A percentile compares a stretch with the other conserved stretches of the same genome.
Conservation (phyloP, 208 protist species). For the Crithidia bombi region DNA sequence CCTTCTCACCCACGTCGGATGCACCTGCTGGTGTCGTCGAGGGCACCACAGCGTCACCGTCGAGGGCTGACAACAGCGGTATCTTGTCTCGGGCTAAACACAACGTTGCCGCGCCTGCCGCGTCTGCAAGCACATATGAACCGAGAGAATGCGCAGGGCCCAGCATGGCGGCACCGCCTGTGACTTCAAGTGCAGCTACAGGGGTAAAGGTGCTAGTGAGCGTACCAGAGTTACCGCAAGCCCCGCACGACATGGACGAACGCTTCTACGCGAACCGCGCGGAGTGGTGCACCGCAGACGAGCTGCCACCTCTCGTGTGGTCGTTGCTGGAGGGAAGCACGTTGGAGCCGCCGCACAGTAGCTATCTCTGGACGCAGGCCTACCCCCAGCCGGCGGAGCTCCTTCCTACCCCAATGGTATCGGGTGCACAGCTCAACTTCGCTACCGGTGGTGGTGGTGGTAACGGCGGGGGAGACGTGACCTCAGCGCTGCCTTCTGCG, state of each 20-base stretch:
- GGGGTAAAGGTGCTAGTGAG: background rate
- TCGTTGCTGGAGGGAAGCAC: conserved; percentile 53
- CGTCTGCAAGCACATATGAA: too few relatives aligned
- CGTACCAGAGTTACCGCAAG: conserved; percentile 2
- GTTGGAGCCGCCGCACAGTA: conserved; percentile 75
- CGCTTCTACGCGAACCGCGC: conserved; percentile 9
- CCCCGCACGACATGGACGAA: conserved; percentile 31
- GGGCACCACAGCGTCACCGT: background rate
- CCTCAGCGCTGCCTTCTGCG: background rate
- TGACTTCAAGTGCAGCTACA: background rate
- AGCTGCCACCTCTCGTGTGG: conserved; percentile 33
- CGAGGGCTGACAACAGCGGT: too few relatives aligned
- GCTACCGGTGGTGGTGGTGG: background rate
- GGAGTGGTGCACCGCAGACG: conserved; percentile 22
- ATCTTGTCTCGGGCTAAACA: too few relatives aligned
- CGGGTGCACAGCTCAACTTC: background rate
- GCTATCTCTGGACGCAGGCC: conserved; percentile 63
- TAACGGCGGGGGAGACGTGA: background rate
- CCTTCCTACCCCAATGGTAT: background rate
- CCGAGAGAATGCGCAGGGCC: too few relatives aligned
- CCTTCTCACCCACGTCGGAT: background rate
- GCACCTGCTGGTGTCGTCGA: background rate
- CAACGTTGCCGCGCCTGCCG: too few relatives aligned
- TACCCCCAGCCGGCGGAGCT: conserved; percentile 34
- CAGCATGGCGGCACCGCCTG: too few relatives aligned